Conservation (phyloP, 371 early-diverging fungal species). For the Quaeritorhiza haematococci region DNA sequence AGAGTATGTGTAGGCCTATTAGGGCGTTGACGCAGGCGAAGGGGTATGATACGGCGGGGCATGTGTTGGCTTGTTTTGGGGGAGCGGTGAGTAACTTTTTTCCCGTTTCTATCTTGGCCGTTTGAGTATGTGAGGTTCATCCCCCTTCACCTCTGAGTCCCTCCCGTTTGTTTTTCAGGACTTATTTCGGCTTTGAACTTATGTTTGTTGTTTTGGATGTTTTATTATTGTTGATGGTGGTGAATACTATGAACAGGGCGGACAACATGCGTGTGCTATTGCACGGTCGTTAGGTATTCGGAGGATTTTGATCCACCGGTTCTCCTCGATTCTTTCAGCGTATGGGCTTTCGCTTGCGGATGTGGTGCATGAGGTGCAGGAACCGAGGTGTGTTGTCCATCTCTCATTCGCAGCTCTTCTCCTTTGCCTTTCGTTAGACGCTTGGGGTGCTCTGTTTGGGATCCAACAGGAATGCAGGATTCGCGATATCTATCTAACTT, state of each 20-base stretch:
- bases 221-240: too few species aligned
- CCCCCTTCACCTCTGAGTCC: background rate
- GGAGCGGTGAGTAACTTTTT: constrained; percentile 58
- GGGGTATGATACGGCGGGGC: constrained; percentile 82
- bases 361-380: constrained; percentile 87
- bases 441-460: background rate
- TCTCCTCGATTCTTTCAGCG: constrained; percentile 88
- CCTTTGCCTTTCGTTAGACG: background rate
- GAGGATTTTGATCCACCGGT: constrained; percentile 73
- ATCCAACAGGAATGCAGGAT: background rate
- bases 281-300: constrained; percentile 82
- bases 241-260: constrained; percentile 55
- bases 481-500: background rate
- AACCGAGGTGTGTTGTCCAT: constrained; percentile 66
- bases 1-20: constrained; percentile 93
- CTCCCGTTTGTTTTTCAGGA: background rate
- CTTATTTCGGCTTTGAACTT: too few species aligned
- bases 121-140: background rate
- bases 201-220: too few species aligned
- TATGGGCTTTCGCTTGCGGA: constrained; percentile 89
- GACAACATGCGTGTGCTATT: constrained; percentile 79
- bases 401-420: too few species aligned
- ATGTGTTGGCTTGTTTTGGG: constrained; percentile 89
- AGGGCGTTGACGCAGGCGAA: constrained; percentile 89
- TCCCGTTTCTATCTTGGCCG: too few species aligned